Percentiles rank a stretch among this genome's conserved stretches.
Conservation (phyloP, 2,329 filamentous ascomycete species). For the Cercospora sesami region DNA sequence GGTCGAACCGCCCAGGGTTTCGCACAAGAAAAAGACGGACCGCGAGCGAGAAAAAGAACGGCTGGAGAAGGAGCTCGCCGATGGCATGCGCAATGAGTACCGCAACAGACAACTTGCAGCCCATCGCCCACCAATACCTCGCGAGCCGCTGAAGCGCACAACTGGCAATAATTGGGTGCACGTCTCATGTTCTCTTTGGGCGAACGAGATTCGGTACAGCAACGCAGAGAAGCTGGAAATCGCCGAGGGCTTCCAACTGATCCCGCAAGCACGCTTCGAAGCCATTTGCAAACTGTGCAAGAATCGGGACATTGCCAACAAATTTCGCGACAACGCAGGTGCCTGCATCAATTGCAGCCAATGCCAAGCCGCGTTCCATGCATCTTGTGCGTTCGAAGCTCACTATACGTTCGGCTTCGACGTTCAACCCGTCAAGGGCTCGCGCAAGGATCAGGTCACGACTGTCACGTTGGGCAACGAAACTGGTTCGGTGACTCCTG, state of each 20-base stretch:
- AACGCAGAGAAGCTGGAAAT: conserved; percentile 78
- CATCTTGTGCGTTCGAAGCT: conserved; percentile 83
- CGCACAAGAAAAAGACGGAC: conserved; percentile 86
- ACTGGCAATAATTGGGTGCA: conserved; percentile 99
- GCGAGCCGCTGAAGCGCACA: conserved; percentile 89
- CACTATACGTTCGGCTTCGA: conserved; percentile 88
- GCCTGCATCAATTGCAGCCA: conserved; percentile 82
- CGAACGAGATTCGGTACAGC: conserved; percentile 88
- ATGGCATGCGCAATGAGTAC: conserved; percentile 78
- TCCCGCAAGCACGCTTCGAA: conserved; percentile 70
- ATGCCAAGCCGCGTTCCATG: conserved; percentile 72
- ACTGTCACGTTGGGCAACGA: conserved; percentile 80
- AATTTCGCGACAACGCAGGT: conserved; percentile 48
- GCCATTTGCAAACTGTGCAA: conserved; percentile 84
- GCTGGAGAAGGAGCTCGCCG: conserved; percentile 78
- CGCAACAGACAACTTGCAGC: conserved; percentile 78
- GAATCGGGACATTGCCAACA: conserved; percentile 49
- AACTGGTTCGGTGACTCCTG: conserved; percentile 78
- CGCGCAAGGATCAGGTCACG: conserved; percentile 75
- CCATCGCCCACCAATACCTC: conserved; percentile 77
- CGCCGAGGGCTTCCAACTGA: conserved; percentile 85
- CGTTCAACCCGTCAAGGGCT: conserved; percentile 83
- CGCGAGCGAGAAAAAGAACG: conserved; percentile 88
- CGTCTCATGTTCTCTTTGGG: conserved; percentile 88
- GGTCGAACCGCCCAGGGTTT: conserved; percentile 75